phyloP scores from a whole-genome alignment of 192 early-diverging fungal genomes.

The Backusella mclennaniae region DNA sequence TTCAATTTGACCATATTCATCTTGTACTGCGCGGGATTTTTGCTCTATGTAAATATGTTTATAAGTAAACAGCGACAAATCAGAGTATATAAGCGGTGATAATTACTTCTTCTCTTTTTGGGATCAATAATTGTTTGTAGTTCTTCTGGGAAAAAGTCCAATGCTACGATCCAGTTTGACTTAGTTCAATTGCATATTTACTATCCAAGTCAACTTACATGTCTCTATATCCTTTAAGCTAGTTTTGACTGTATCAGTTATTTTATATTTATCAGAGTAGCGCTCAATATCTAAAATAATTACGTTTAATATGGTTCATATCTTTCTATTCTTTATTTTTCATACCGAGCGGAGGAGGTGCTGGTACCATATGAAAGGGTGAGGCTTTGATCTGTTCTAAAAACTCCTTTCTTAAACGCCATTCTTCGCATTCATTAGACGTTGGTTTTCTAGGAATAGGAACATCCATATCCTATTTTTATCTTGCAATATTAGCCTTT shows the following conservation, averaged over 20 bases:
- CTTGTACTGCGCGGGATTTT: conserved; percentile 1
- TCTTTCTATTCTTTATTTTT: not conserved
- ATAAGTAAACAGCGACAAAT: not conserved
- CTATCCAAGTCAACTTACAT: conserved; percentile 11
- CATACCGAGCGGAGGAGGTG: conserved; percentile 29
- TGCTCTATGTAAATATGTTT: conserved; percentile 10
- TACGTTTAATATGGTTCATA: not conserved
- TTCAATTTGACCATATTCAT: conserved; percentile 29
- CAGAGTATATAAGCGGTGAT: not conserved
- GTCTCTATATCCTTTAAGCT: conserved; percentile 22
- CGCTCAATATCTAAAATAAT: conserved; percentile 30
- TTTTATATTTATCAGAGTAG: conserved; percentile 35
- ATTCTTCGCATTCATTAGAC: conserved; percentile 20
- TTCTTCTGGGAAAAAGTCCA: conserved; percentile 38
- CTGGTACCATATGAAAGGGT: conserved; percentile 16
- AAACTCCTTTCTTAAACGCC: conserved; percentile 14
- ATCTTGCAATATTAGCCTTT: not conserved
- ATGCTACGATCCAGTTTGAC: conserved; percentile 8
- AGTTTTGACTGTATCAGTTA: not conserved
- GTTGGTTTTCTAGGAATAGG: conserved; percentile 30
- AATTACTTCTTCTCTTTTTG: conserved; percentile 18
- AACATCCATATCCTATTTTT: conserved; percentile 24
- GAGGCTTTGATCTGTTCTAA: conserved; percentile 16
- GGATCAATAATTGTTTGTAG: conserved; percentile 31
- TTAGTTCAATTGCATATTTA: not conserved